Evolutionary conservation across 345 rosid genomes (phyloP).

Genomic region (Carallia pectinifolia): DNA sequence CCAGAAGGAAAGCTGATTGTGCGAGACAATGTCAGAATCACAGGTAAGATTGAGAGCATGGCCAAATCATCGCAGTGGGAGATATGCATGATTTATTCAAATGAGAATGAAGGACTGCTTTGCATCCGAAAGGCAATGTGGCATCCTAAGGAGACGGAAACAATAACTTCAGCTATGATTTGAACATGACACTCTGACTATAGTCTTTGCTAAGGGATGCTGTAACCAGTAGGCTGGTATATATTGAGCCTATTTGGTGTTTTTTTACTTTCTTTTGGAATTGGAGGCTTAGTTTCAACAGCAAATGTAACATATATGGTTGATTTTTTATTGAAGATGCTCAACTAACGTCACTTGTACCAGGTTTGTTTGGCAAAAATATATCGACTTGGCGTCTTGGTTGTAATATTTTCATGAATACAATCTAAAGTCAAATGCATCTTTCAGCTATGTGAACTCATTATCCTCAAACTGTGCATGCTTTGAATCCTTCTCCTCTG

Average conservation of each 20-base stretch:
- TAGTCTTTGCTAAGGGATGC: background rate
- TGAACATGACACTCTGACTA: constrained; percentile 14
- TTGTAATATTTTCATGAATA: background rate
- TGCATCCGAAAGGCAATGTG: constrained; percentile 62
- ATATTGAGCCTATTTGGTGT: background rate
- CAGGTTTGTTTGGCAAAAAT: background rate
- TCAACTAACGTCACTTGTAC: background rate
- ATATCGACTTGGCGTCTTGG: background rate
- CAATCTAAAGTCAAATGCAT: background rate
- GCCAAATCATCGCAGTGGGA: constrained; percentile 66
- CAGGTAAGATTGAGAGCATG: constrained; percentile 56
- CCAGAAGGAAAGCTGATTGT: constrained; percentile 75
- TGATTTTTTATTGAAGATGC: background rate
- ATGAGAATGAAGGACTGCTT: constrained; percentile 54
- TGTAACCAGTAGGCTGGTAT: no score
- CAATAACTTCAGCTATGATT: constrained; percentile 54
- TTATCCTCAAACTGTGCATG: background rate
- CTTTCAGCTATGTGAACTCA: background rate
- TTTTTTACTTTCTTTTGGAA: background rate
- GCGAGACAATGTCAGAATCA: constrained; percentile 53
- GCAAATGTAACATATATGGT: constrained; percentile 5
- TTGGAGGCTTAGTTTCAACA: background rate
- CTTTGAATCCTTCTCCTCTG: background rate
- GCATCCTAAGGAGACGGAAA: constrained; percentile 62
- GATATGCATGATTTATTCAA: constrained; percentile 46